A percentile compares a stretch with the other conserved stretches of the same genome.
Conservation (phyloP, 805 yeast species). For the Blastobotrys mokoenaii region DNA sequence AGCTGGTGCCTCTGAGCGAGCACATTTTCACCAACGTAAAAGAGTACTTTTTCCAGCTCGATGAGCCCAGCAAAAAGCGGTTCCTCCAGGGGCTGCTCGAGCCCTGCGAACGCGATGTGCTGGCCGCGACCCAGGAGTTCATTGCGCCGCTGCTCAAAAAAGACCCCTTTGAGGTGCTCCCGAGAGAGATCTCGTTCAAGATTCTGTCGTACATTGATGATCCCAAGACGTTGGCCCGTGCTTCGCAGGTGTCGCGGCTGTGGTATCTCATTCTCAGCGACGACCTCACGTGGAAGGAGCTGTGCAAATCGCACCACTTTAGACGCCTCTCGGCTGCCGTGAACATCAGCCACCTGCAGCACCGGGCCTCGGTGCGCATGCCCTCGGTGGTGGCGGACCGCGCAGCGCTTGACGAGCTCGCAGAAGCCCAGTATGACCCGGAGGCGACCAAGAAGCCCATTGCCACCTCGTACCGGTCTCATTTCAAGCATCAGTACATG, state of each 20-base stretch:
- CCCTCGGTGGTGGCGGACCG: conserved; percentile 9
- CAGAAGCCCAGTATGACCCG: conserved; percentile 29
- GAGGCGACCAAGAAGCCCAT: conserved; percentile 21
- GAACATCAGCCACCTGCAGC: conserved; percentile 4
- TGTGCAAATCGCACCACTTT: conserved; percentile 31
- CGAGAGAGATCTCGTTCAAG: conserved; percentile 74
- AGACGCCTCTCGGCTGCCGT: conserved; percentile 31
- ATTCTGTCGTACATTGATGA: conserved; percentile 83
- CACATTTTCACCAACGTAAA: too few species aligned
- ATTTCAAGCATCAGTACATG: conserved; percentile 33
- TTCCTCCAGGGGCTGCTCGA: conserved; percentile 20
- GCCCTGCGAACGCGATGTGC: conserved; percentile 21
- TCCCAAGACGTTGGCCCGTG: conserved; percentile 72
- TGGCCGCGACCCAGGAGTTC: conserved; percentile 15
- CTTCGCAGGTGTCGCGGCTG: conserved; percentile 80
- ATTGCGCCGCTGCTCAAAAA: conserved; percentile 31
- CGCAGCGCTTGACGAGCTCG: conserved; percentile 10
- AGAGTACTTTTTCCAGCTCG: conserved; percentile 15
- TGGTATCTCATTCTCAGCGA: conserved; percentile 49
- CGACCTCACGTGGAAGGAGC: conserved; percentile 35
- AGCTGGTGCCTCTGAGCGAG: too few species aligned
- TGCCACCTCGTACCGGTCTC: conserved; percentile 31
- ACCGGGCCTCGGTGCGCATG: conserved; percentile 3
- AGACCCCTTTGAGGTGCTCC: conserved; percentile 45
- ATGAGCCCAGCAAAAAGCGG: conserved; percentile 12